Evolutionary conservation across 2,329 filamentous ascomycete genomes (phyloP).

Genomic region (Mariannaea elegans): DNA sequence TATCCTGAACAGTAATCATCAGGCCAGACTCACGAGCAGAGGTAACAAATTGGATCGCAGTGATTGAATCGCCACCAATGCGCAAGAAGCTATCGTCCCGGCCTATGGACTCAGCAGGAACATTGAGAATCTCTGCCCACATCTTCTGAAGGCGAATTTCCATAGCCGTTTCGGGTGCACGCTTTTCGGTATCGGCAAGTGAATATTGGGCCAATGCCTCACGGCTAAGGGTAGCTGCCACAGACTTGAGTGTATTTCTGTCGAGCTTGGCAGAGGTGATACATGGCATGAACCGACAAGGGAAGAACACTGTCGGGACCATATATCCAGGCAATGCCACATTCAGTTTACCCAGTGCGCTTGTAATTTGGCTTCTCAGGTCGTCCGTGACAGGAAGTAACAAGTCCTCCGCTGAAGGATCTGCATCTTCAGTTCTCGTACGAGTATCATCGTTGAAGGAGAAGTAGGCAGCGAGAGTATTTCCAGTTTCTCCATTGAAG

Average conservation of each 20-base stretch:
- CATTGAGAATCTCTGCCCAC: slow-evolving; percentile 43
- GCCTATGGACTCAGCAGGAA: slow-evolving; percentile 40
- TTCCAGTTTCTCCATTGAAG: background rate
- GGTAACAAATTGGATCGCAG: no score
- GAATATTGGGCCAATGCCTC: slow-evolving; percentile 19
- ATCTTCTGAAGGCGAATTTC: slow-evolving; percentile 38
- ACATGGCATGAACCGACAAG: background rate
- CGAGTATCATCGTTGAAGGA: background rate
- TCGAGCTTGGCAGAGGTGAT: slow-evolving; percentile 3
- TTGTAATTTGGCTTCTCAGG: background rate
- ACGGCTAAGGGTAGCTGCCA: slow-evolving; percentile 9
- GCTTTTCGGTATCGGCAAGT: slow-evolving; percentile 5
- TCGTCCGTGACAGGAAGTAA: background rate
- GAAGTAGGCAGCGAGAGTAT: no score
- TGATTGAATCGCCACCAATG: slow-evolving; percentile 17
- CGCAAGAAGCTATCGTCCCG: slow-evolving; percentile 7
- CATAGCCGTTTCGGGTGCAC: background rate
- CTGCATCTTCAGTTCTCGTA: no score
- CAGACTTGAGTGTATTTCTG: background rate
- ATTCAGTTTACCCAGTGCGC: background rate
- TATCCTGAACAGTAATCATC: slow-evolving; percentile 2
- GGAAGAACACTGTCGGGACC: background rate
- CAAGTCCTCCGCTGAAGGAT: background rate
- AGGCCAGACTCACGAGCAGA: background rate
- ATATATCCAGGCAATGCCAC: background rate